Evolutionary conservation across 78 protist species (phyloP).

Genomic region (Pelomyxa schiedti): DNA sequence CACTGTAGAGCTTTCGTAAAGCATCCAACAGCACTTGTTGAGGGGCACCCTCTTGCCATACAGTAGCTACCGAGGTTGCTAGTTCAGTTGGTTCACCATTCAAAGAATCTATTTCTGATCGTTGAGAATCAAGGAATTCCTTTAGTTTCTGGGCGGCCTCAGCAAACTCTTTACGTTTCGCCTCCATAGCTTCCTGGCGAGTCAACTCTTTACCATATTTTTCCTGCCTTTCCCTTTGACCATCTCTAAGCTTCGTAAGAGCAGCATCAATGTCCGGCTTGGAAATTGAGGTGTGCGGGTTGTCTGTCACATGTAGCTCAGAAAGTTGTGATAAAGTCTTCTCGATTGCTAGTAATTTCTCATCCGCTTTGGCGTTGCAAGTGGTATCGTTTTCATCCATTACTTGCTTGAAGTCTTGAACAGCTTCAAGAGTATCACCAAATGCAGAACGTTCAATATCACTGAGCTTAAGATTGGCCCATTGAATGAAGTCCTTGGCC

Average conservation of each 20-base stretch:
- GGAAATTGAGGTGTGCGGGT: conserved; percentile 31
- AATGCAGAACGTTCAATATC: background rate
- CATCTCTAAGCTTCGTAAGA: background rate
- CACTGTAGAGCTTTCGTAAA: no score
- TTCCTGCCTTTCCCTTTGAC: no score
- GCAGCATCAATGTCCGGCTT: background rate
- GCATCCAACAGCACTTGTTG: no score
- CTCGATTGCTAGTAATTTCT: conserved; percentile 8
- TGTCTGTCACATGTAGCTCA: conserved; percentile 37
- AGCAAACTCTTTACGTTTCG: background rate
- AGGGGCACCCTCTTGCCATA: no score
- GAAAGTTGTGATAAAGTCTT: conserved; percentile 3
- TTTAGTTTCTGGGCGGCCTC: background rate
- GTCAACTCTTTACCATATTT: background rate
- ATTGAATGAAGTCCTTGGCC: background rate
- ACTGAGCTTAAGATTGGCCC: background rate
- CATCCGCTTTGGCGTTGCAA: background rate
- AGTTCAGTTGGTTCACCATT: no score
- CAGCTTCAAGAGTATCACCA: conserved; percentile 20
- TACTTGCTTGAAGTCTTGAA: background rate
- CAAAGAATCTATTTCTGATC: background rate
- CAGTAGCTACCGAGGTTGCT: no score
- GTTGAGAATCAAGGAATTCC: background rate
- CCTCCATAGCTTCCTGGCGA: background rate
- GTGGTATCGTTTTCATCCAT: background rate